Evolutionary conservation across 257 asterid species (phyloP), one percentile per base, ranked within the genome.

Genomic region (Gentiana macrophylla): DNA sequence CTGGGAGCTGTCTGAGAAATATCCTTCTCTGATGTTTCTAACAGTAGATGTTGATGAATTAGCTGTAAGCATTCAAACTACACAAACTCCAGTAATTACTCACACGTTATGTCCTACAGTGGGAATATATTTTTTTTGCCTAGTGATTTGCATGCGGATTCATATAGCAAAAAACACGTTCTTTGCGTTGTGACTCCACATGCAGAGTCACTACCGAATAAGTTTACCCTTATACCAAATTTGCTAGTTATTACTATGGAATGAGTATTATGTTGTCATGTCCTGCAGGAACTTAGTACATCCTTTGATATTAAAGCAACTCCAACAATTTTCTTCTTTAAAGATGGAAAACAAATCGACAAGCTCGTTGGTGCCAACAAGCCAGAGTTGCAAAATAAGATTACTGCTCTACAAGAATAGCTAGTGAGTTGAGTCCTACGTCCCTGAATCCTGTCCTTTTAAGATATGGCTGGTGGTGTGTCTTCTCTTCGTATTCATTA

Each of bases 281-380:
- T 41, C 2, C 46, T 66, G 67, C 89, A 92, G 99, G 97, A 92
- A 51, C 80, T 92, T 45, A 92, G 99, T 74, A 71, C 96, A 44
- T 75, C 95, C 54, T 92, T 86, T 95, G 99, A 92, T 72, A 89
- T 92, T 57, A 92, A 86, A 77, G 97, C 97, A 62, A 92, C 99
- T 32, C 99, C 99, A 15, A 92, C 99, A 60, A 88, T 92, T 84
- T 88, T 86, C 81, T 83, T 92, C 80, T 83, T 92, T n/a, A 84
- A 63, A 77, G 84, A 85, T 38, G 94, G 95, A 38, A 70, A 82
- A 60, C 94, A 86, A 68, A 32, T 92, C 3, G 99, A 89, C 80
- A 89, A 82, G 64, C 92, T 92, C 2, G 94, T 92, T 15, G 99
- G 99, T 3, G 97, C 97, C 49, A 92, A 92, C 82, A 89, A 86